Evolutionary conservation across 768 basidiomycete genomes (phyloP).

Genomic region (Tylopilus vinaceipallidus): DNA sequence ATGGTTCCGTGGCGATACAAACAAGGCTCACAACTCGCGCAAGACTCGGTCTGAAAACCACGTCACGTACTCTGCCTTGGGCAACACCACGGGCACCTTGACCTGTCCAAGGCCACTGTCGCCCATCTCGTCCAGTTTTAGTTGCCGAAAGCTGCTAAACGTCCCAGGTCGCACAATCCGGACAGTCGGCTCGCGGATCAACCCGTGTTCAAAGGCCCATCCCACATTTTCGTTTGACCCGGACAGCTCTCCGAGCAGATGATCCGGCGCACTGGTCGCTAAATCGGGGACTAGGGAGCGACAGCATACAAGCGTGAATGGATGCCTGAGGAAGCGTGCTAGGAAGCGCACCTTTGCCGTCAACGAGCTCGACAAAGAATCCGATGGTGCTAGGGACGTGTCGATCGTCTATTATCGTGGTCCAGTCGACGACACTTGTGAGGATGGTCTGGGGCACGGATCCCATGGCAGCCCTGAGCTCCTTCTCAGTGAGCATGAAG

Average conservation of each 20-base stretch:
- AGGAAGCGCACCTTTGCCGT: not conserved
- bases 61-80: not conserved
- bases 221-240: no score
- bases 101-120: not conserved
- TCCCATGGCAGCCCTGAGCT: not conserved
- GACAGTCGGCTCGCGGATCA: not conserved
- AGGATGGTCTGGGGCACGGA: not conserved
- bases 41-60: not conserved
- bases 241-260: no score
- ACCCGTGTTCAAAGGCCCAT: no score
- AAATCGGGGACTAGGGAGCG: not conserved
- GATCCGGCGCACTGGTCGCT: no score
- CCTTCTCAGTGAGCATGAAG: not conserved
- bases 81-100: not conserved
- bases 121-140: not conserved
- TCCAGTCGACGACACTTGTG: not conserved
- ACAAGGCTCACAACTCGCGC: not conserved
- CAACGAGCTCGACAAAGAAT: slow-evolving; percentile 5
- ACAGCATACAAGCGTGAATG: not conserved
- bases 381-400: slow-evolving; percentile 1
- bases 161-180: not conserved
- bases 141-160: not conserved
- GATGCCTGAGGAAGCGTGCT: not conserved
- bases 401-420: slow-evolving; percentile 3
- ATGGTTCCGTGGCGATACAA: no score